Base-by-base conservation (phyloP, 2,329 filamentous ascomycete genomes). In the Colletotrichum australisinense region DNA sequence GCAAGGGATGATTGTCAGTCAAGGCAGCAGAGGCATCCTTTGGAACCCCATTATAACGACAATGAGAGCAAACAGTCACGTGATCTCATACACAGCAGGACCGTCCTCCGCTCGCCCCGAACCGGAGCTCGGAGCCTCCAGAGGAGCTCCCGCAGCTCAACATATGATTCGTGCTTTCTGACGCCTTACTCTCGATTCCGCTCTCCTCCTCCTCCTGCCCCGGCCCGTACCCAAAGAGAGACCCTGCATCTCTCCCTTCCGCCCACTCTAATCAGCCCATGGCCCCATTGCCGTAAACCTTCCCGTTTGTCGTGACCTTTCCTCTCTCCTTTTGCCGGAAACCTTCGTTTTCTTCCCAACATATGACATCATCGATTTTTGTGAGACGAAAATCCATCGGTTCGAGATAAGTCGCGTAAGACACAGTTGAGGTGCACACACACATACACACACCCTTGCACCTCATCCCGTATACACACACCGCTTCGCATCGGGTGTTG, bases 141-240 rank as follows among this genome's bases (percentile, higher is more conserved):
- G 5, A 63, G 52, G 58, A 58, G 26, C 49, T 59, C 35, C 58
- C 46, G 26, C 53, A 58, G 60, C 66, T 32, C 19, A n/a, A 24
- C 9, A 63, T 19, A 49, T 60, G 59, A 70, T 73, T 69, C 70
- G 70, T 65, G 70, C 66, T 26, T 64, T 49, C 57, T 46, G 42
- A 49, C 42, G 42, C 42, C 42, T 49, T 49, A n/a, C 38, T 7
- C 16, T 49, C 42, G 11, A 35, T 35, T 35, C 32, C 32, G 32
- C 32, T 5, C 32, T 35, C 32, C 32, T 35, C 7, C 42, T 46
- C 42, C 26, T 28, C 26, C 26, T 28, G n/a, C 69, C 63, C 32
- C 42, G 16, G 49, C 16, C 12, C 16, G 12, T 38, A 53, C 32
- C 42, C 42, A 49, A 32, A 55, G 30, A 49, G 42, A 63, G 30